A percentile compares a stretch with the other conserved stretches of the same genome.
These are phyloP conservation scores for Rhizophagus clarus DNA, from an alignment of 192 early-diverging fungal genomes.

Conservation along the genomic window DNA sequence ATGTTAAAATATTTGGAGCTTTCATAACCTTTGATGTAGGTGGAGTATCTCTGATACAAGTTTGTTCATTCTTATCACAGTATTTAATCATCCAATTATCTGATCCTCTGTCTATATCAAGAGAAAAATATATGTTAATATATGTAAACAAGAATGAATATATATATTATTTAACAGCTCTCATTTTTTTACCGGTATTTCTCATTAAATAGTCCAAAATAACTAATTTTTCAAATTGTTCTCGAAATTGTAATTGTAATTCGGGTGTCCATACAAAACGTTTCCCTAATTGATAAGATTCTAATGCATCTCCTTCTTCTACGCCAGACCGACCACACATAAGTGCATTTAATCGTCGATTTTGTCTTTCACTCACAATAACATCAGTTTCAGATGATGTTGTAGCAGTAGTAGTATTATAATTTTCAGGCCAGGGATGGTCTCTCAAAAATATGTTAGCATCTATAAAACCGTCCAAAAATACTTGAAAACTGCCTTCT, in stretches of 20 bases:
- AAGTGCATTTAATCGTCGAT: conserved; percentile 8
- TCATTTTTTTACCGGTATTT: conserved; percentile 73
- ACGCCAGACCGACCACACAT: neutral
- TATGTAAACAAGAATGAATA: neutral
- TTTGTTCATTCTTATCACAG: conserved; percentile 46
- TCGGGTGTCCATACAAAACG: conserved; percentile 50
- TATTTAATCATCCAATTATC: conserved; percentile 91
- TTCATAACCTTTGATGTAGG: conserved; percentile 21
- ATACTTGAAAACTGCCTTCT: conserved; percentile 84
- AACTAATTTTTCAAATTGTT: conserved; percentile 79
- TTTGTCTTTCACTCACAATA: conserved; percentile 16
- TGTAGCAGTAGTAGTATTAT: neutral
- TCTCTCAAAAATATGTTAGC: conserved; percentile 80
- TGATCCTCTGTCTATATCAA: conserved; percentile 55
- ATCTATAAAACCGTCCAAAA: conserved; percentile 80
- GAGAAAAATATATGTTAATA: neutral
- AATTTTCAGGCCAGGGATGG: conserved; percentile 51
- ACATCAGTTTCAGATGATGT: neutral
- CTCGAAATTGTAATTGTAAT: conserved; percentile 56
- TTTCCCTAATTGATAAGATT: conserved; percentile 22
- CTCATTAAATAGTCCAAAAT: conserved; percentile 90
- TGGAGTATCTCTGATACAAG: conserved; percentile 24
- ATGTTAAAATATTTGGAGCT: conserved; percentile 22
- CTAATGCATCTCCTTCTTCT: conserved; percentile 1
- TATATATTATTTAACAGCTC: conserved; percentile 22